Base-by-base conservation (phyloP, 106 monocot species). In the Alisma plantagoaquatica region DNA sequence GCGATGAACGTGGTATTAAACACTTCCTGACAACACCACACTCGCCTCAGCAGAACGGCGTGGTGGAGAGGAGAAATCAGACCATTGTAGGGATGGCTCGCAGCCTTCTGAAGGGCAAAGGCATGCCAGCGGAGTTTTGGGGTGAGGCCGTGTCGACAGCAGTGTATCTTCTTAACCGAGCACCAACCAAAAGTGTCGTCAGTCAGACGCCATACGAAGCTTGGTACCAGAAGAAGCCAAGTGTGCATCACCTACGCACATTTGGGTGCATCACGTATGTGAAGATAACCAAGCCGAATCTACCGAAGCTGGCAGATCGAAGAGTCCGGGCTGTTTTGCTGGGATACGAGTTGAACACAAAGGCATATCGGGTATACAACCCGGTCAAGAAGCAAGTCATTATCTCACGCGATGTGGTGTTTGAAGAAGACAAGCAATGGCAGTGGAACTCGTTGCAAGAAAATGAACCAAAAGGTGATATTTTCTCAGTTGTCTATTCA, bases 221-320 rank as follows among this genome's bases (percentile, higher is more conserved):
- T n/a, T n/a, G n/a, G n/a, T n/a, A n/a, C n/a, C n/a, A 38, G 5
- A 38, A 38, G 5, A 38, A 38, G 35, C 14, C 35, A 5, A 5
- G 30, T 2, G 29, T 54, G 10, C 28, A 28, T 8, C 54, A 54
- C 54, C 6, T 54, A n/a, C 23, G 29, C 4, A 54, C 29, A 2
- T 54, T 54, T 28, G 54, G 54, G 2, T 54, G 29, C 5, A 8
- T 31, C 28, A 27, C 16, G 5, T 18, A 54, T 31, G 30, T 28
- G 3, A 30, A 54, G 54, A 54, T 10, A 4, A 16, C 32, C 26
- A 10, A 2, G 4, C 28, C 17, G 3, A 7, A 8, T 31, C 16
- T 54, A 3, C 29, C 8, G 29, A 54, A 54, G 54, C 54, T 54
- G 3, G 2, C 26, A 8, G 54, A 54, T 17, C 29, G 54, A 31